Evolutionary conservation across 768 basidiomycete genomes (phyloP).

Genomic region (Termitomyces sp.): DNA sequence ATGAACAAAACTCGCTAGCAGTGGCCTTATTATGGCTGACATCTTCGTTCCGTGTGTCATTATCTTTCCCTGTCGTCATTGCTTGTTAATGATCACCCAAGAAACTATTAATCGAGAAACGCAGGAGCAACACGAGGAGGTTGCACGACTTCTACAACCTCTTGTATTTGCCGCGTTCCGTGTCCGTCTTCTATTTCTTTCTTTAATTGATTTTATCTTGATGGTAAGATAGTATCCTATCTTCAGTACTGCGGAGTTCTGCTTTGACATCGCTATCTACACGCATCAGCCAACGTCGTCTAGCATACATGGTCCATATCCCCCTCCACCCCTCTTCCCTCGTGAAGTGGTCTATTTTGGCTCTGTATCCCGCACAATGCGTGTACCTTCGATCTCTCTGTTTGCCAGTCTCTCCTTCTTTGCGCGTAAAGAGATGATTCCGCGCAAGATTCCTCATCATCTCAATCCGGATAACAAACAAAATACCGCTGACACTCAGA

Average conservation of each 20-base stretch:
- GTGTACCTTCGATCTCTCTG: constrained; percentile 39
- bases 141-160: constrained; percentile 37
- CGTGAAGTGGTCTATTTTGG: constrained; percentile 43
- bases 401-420: constrained; percentile 50
- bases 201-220: constrained; percentile 12
- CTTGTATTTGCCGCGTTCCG: constrained; percentile 47
- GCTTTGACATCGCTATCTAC: constrained; percentile 18
- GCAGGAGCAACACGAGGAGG: constrained; percentile 24
- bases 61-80: not conserved
- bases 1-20: constrained; percentile 41
- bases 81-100: constrained; percentile 13
- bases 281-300: constrained; percentile 13
- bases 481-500: constrained; percentile 23
- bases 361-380: constrained; percentile 22
- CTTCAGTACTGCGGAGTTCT: constrained; percentile 32
- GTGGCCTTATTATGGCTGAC: constrained; percentile 47
- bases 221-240: constrained; percentile 36
- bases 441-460: constrained; percentile 35
- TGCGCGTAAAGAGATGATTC: constrained; percentile 33
- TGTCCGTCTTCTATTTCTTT: constrained; percentile 30
- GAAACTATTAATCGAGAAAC: constrained; percentile 32
- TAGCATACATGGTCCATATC: constrained; percentile 23
- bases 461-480: constrained; percentile 21
- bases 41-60: constrained; percentile 32
- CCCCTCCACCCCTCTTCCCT: constrained; percentile 24